A percentile compares a stretch with the other conserved stretches of the same genome.
Conservation (phyloP, 352 stramenopile species). For the Blastocystis hominis region DNA sequence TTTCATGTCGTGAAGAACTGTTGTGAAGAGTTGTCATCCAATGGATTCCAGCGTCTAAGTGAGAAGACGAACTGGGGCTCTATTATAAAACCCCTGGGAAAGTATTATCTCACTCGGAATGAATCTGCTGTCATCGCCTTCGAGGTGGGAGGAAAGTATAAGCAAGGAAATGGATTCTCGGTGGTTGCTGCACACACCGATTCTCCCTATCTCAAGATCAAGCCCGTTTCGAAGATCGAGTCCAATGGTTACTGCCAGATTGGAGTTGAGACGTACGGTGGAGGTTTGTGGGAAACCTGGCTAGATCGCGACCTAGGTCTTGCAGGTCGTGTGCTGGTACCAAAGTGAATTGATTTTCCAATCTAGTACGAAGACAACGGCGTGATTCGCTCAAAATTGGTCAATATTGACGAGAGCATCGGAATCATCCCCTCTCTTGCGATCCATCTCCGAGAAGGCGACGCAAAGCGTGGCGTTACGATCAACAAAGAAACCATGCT, state of each 20-base stretch:
- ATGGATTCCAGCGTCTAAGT: constrained; percentile 43
- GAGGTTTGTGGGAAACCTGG: constrained; percentile 92
- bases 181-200: constrained; percentile 92
- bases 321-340: constrained; percentile 80
- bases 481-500: constrained; percentile 93
- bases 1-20: constrained; percentile 56
- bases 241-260: constrained; percentile 74
- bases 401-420: constrained; percentile 84
- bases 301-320: constrained; percentile 89
- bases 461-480: constrained; percentile 72
- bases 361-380: constrained; percentile 52
- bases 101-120: constrained; percentile 94
- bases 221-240: constrained; percentile 80
- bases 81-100: constrained; percentile 71
- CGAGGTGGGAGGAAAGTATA: constrained; percentile 79
- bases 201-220: constrained; percentile 84
- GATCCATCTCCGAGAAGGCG: constrained; percentile 82
- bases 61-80: constrained; percentile 18
- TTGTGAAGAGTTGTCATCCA: neutral
- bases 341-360: constrained; percentile 41
- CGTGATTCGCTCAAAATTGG: constrained; percentile 64
- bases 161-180: constrained; percentile 81
- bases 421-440: constrained; percentile 88
- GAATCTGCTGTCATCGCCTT: constrained; percentile 84
- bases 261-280: constrained; percentile 74